phyloP scores from a whole-genome alignment of 2,329 filamentous ascomycete species.

The Botrytis porri region DNA sequence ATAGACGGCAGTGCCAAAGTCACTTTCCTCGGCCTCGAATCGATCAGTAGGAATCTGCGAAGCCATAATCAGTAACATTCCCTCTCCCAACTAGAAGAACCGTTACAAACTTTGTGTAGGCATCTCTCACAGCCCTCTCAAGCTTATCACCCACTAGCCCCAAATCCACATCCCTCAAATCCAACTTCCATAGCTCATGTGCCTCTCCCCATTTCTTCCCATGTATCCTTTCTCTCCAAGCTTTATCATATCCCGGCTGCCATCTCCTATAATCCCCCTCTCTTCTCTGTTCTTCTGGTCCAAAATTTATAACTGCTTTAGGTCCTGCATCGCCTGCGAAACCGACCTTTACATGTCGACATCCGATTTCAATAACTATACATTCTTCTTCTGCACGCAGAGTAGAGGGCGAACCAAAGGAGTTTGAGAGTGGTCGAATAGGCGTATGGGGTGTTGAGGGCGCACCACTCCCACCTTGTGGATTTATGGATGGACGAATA shows the following conservation, averaged over 20 bases:
- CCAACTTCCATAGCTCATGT: slow-evolving; percentile 74
- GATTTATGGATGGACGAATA: slow-evolving; percentile 44
- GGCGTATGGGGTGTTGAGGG: slow-evolving; percentile 60
- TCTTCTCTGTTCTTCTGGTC: slow-evolving; percentile 71
- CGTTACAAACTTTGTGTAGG: slow-evolving; percentile 72
- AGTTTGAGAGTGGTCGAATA: slow-evolving; percentile 48
- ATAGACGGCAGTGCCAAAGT: slow-evolving; percentile 74
- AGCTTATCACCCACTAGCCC: slow-evolving; percentile 83
- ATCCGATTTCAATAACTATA: slow-evolving; percentile 78
- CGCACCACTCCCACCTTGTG: slow-evolving; percentile 27
- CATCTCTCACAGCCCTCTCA: slow-evolving; percentile 76
- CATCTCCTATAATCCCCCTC: slow-evolving; percentile 79
- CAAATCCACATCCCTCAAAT: slow-evolving; percentile 70
- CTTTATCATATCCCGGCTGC: slow-evolving; percentile 51
- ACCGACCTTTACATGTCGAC: slow-evolving; percentile 74
- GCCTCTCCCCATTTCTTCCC: slow-evolving; percentile 59
- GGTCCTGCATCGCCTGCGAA: slow-evolving; percentile 81
- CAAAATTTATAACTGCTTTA: slow-evolving; percentile 68
- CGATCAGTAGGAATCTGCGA: slow-evolving; percentile 60
- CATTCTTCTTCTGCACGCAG: slow-evolving; percentile 78
- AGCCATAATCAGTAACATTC: slow-evolving; percentile 21
- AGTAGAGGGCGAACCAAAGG: slow-evolving; percentile 58
- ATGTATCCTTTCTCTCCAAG: slow-evolving; percentile 47
- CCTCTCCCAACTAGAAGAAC: slow-evolving; percentile 19
- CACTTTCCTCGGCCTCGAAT: slow-evolving; percentile 72